These are phyloP conservation scores for Wallacemonas collosoma DNA, from an alignment of 208 protist species.

Conservation along the genomic window DNA sequence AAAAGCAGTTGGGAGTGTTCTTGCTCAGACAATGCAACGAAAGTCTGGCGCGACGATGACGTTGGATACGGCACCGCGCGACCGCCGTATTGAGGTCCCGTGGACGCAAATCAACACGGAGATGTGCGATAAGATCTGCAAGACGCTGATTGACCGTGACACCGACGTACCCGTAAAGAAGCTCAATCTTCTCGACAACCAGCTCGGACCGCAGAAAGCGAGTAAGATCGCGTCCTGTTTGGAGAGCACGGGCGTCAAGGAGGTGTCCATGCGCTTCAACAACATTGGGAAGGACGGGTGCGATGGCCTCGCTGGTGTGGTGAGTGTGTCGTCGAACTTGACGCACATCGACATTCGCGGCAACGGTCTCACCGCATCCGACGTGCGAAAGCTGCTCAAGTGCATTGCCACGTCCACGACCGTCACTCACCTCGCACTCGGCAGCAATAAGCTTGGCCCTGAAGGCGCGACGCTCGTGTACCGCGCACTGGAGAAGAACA, in stretches of 20 bases:
- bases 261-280: conserved; percentile 86
- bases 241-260: conserved; percentile 62
- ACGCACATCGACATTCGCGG: conserved; percentile 79
- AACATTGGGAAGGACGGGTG: conserved; percentile 91
- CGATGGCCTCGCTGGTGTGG: conserved; percentile 76
- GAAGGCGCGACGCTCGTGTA: conserved; percentile 70
- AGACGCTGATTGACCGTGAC: conserved; percentile 51
- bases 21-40: conserved; percentile 13
- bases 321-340: conserved; percentile 75
- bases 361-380: conserved; percentile 62
- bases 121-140: conserved; percentile 61
- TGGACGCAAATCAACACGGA: conserved; percentile 65
- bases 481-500: conserved; percentile 80
- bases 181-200: conserved; percentile 86
- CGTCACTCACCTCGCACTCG: conserved; percentile 61
- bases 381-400: conserved; percentile 75
- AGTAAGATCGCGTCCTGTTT: conserved; percentile 62
- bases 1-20: not conserved
- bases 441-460: conserved; percentile 79
- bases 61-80: conserved; percentile 17
- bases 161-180: conserved; percentile 49
- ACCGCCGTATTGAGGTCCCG: conserved; percentile 51
- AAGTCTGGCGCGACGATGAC: conserved; percentile 22
- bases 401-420: conserved; percentile 69
- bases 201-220: conserved; percentile 63